Base-by-base conservation (phyloP, 176 grass and related monocot species). In the Bonia amplexicaulis region DNA sequence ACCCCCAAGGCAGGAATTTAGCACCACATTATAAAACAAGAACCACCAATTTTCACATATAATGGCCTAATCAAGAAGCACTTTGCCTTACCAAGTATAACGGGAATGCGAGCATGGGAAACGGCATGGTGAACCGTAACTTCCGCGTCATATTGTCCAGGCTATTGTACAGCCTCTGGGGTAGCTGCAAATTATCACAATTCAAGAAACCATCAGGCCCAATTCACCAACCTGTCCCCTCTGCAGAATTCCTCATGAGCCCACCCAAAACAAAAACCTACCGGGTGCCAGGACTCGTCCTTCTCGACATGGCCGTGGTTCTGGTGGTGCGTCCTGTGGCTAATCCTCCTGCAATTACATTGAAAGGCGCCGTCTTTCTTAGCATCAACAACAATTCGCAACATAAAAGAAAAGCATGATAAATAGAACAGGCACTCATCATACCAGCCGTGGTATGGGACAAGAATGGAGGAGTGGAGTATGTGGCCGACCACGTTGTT, bases 301-400 rank as follows among this genome's bases (percentile, higher is more conserved):
- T 97, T 97, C 82, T 97, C 95, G 42, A 97, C 90, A 65, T 97
- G 95, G n/a, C 95, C 95, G 25, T 97, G 95, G 82, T 97, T 90
- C 81, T 97, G 95, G 69, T 97, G 95, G 60, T 97, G 95, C 22
- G 95, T 95, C 87, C 92, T 94, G 71, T 97, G 95, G 85, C 95
- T 97, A 81, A 97, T 97, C 80, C 95, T 93, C 95, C 95, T 97
- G 75, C 66, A 88, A 42, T 77, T 76, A n/a, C 66, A 81, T 73
- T 31, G 14, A 84, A 85, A 80, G 71, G 77, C 62, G 31, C 7
- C 8, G 61, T 9, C 31, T 55, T 85, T 37, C 8, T 85, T 83
- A 92, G 48, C 77, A 82, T 59, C 71, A 58, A 65, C 0, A 26
- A 54, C 1, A 84, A 78, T 53, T 77, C 3, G 1, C 15, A 60